These are phyloP conservation scores for Trypanosoma grayi DNA, from an alignment of 208 protist species.

Conservation along the genomic window DNA sequence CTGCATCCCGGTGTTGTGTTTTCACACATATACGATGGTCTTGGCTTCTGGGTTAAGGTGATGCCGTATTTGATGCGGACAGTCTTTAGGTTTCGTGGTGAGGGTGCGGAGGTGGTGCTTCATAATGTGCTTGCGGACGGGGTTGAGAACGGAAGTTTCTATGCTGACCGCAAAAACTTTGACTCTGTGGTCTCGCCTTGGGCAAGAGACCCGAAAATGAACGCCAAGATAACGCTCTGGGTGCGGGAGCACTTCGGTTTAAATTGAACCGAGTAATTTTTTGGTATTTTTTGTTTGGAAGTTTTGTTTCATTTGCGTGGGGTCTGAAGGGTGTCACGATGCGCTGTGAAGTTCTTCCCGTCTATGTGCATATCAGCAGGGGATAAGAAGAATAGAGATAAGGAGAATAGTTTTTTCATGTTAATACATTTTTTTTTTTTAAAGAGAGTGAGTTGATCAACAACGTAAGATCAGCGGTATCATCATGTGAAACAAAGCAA, in stretches of 20 bases:
- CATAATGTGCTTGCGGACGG: conserved; percentile 32
- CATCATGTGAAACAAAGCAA: no score
- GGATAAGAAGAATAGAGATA: no score
- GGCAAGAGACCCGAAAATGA: conserved; percentile 30
- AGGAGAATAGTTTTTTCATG: no score
- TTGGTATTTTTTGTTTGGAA: neutral
- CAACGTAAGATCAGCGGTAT: neutral
- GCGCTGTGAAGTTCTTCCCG: no score
- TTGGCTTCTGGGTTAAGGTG: conserved; percentile 22
- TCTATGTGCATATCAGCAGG: no score
- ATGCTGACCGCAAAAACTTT: conserved; percentile 32
- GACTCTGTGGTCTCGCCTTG: conserved; percentile 36
- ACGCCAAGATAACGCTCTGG: conserved; percentile 32
- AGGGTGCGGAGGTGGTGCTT: conserved; percentile 49
- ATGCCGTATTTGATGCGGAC: conserved; percentile 46
- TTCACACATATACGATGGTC: conserved; percentile 38
- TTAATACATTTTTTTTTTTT: conserved; percentile 1
- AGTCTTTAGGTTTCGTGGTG: conserved; percentile 49
- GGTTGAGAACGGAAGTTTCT: conserved; percentile 35
- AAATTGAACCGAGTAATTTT: neutral
- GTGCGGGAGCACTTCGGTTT: conserved; percentile 36
- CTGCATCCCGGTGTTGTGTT: conserved; percentile 53
- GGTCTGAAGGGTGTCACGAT: no score
- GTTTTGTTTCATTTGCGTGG: no score
- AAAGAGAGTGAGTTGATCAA: neutral